phyloP scores from a whole-genome alignment of 148 eudicot species.

The Beta vulgaris region DNA sequence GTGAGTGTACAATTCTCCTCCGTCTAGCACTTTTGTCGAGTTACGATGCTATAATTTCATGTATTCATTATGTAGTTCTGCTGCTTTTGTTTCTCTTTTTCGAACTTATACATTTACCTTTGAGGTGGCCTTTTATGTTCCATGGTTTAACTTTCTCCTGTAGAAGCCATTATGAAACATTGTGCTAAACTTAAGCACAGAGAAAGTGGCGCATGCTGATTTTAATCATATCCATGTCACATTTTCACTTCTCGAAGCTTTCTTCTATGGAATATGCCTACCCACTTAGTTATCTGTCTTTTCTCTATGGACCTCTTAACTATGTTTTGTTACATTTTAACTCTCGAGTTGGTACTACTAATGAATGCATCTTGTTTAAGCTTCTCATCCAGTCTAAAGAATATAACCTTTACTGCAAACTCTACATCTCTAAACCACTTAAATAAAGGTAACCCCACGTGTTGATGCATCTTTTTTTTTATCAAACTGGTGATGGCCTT shows the following conservation, averaged over 20 bases:
- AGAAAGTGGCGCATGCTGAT: neutral
- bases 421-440: neutral
- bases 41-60: constrained; percentile 12
- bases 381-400: neutral
- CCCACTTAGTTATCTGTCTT: neutral
- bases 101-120: neutral
- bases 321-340: neutral
- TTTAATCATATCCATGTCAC: neutral
- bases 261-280: neutral
- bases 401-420: neutral
- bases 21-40: constrained; percentile 5
- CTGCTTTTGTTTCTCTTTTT: neutral
- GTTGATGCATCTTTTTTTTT: neutral
- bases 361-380: neutral
- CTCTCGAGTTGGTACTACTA: no score
- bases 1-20: constrained; percentile 43
- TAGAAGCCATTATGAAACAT: neutral
- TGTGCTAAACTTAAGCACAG: constrained; percentile 8
- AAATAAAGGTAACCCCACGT: neutral
- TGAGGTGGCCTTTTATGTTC: neutral
- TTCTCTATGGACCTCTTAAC: neutral
- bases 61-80: neutral
- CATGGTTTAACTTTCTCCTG: neutral
- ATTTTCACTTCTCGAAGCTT: neutral
- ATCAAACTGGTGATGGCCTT: neutral